These are phyloP conservation scores for Populus tremula DNA, from an alignment of 345 rosid species.

Conservation along the genomic window DNA sequence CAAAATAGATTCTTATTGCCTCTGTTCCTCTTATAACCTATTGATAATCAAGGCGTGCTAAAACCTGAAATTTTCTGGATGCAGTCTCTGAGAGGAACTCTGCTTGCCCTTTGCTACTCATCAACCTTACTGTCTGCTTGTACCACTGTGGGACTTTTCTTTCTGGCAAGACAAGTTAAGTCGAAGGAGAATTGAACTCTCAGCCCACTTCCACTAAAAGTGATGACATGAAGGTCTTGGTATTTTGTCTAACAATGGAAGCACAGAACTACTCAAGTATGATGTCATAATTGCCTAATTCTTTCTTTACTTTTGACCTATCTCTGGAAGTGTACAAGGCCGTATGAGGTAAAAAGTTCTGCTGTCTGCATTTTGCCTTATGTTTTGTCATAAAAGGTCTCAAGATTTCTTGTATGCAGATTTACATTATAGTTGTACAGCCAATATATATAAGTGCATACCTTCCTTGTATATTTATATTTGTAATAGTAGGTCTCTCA, in stretches of 20 bases:
- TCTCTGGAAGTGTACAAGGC: background rate
- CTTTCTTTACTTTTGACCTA: background rate
- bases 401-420: constrained; percentile 2
- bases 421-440: background rate
- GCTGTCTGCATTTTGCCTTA: background rate
- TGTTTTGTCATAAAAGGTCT: background rate
- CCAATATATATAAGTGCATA: background rate
- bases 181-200: constrained; percentile 49
- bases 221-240: background rate
- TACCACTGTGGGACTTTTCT: constrained; percentile 58
- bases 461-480: background rate
- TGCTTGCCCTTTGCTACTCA: constrained; percentile 54
- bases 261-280: background rate
- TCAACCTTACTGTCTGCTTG: constrained; percentile 62
- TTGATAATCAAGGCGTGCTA: background rate
- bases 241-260: constrained; percentile 1
- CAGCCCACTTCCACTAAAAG: background rate
- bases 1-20: background rate
- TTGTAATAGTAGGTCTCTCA: no score
- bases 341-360: background rate
- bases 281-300: background rate
- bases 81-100: constrained; percentile 84
- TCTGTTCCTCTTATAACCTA: constrained; percentile 5
- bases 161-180: constrained; percentile 60
- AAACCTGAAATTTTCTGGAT: constrained; percentile 18